Conservation (phyloP, 2,329 filamentous ascomycete species). For the Penicillium paneum region DNA sequence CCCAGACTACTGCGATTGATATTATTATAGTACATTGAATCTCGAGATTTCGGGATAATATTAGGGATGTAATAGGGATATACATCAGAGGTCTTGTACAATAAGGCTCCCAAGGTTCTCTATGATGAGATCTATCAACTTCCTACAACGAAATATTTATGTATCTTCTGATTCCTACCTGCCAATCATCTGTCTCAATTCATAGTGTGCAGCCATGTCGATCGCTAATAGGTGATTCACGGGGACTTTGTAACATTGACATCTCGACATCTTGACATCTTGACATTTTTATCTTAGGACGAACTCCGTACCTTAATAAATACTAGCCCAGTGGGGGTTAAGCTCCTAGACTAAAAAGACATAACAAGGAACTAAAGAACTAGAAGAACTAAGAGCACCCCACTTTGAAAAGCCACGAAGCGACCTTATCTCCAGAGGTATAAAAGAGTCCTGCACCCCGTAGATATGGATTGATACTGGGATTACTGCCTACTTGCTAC, state of each 20-base stretch:
- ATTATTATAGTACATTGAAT: neutral
- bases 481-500: no score
- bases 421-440: neutral
- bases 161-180: neutral
- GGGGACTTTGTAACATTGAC: neutral
- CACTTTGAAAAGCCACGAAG: neutral
- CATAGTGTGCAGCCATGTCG: constrained; percentile 9
- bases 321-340: neutral
- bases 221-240: constrained; percentile 9
- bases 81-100: neutral
- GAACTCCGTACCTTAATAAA: neutral
- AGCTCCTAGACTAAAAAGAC: neutral
- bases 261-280: neutral
- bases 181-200: constrained; percentile 13
- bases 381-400: neutral
- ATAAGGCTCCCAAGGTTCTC: neutral
- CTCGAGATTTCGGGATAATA: neutral
- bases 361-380: no score
- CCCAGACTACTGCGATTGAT: neutral
- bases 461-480: no score
- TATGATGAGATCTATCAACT: neutral
- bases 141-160: neutral
- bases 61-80: neutral
- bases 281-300: no score
- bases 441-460: no score